A percentile compares a stretch with the other conserved stretches of the same genome.
phyloP scores from a whole-genome alignment of 345 rosid species.

The Salix purpurea region DNA sequence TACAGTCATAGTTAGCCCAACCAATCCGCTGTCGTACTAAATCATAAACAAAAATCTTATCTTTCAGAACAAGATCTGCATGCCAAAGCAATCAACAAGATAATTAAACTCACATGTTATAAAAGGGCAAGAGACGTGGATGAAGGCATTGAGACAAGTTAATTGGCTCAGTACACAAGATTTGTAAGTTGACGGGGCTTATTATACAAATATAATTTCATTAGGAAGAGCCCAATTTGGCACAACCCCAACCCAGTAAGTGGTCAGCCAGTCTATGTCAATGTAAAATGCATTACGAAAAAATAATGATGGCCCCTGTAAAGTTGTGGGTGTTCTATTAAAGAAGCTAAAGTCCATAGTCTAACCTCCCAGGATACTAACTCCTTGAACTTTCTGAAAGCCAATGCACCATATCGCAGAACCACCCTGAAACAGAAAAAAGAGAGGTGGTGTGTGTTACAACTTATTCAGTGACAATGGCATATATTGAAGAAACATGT shows the following conservation, averaged over 20 bases:
- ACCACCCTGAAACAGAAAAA: constrained; percentile 46
- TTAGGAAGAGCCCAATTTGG: neutral
- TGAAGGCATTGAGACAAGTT: neutral
- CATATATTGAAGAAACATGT: constrained; percentile 1
- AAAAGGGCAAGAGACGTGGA: neutral
- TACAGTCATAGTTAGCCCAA: constrained; percentile 87
- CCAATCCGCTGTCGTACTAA: constrained; percentile 76
- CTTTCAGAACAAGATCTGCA: constrained; percentile 84
- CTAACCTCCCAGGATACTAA: constrained; percentile 92
- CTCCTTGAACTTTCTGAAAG: constrained; percentile 56
- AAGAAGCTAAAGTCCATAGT: constrained; percentile 5
- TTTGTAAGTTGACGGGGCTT: neutral
- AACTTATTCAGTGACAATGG: neutral
- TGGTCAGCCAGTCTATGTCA: neutral
- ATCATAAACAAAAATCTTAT: constrained; percentile 85
- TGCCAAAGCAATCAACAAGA: constrained; percentile 3
- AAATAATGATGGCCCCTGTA: neutral
- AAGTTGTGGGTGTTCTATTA: neutral
- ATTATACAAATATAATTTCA: too few relatives aligned
- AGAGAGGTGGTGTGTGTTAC: neutral
- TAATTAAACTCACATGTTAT: neutral
- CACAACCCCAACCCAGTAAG: neutral
- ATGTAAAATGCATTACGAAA: too few relatives aligned
- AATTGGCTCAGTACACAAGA: neutral
- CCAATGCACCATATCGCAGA: constrained; percentile 86